Evolutionary conservation across 2,329 filamentous ascomycete genomes (phyloP), one percentile per base, ranked within the genome.

Genomic region (Sodiomyces alkalinus): DNA sequence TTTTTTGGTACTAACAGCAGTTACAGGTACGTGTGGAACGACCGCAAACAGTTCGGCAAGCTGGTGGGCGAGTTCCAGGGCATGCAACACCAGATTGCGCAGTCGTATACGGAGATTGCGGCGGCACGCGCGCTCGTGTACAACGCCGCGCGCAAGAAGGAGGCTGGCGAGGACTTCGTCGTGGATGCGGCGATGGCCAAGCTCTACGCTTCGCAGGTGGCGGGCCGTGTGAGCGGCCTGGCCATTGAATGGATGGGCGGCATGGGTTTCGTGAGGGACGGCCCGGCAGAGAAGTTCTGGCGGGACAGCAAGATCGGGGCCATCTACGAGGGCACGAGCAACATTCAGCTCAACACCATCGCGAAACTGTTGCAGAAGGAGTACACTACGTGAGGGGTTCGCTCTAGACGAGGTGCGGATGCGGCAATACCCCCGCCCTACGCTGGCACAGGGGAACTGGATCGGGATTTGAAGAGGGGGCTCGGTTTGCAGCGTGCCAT

Each of bases 231-330:
- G 13, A 80, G 78, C 31, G 75, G 86, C 6, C 68, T 80, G 27
- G 90, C 87, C 0, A 74, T 98, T 17, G 90, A 98, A 60, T 98
- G 90, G 90, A 96, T 96, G 87, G 90, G 90, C 26, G 90, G 90
- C 36, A 96, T 98, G 90, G 90, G 90, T 25, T 98, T 98, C 45
- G 90, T 98, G 11, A 66, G 90, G 24, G 90, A 98, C 54, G 90
- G 90, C 0, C 74, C 93, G 33, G 90, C 90, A 1, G 90, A 98
- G 72, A 98, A 98, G 72, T 94, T 78, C 62, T 98, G 79, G 68
- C 68, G 90, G 26, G 90, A 98, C 53, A 90, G 80, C 66, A 98
- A 96, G 76, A 98, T 98, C 47, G 90, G 90, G 7, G 85, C 85
- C 39, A 96, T 94, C 42, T 94, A 94, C 51, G 87, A 94, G 62